These are phyloP conservation scores for Fusarium sp. DNA, from an alignment of 2,329 filamentous ascomycete genomes.

Conservation along the genomic window DNA sequence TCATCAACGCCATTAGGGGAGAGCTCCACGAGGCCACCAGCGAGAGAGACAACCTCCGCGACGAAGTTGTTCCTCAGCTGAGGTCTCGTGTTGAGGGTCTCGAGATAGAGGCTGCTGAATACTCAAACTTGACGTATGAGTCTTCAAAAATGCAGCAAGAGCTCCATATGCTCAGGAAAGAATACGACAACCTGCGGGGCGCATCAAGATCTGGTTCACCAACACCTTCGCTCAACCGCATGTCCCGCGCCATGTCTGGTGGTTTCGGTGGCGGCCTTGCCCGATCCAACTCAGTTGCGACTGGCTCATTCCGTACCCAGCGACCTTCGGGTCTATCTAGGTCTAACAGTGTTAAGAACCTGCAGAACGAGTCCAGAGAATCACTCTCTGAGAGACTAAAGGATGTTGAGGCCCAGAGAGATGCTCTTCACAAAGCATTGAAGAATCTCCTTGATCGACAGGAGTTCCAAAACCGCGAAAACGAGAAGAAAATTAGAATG, in stretches of 20 bases:
- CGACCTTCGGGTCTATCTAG: constrained; percentile 62
- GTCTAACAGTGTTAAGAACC: constrained; percentile 67
- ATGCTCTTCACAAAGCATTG: constrained; percentile 88
- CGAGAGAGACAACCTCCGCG: constrained; percentile 90
- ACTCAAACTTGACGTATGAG: constrained; percentile 80
- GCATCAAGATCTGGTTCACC: constrained; percentile 41
- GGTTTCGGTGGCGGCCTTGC: constrained; percentile 68
- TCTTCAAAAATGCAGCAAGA: constrained; percentile 89
- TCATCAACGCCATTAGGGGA: constrained; percentile 83
- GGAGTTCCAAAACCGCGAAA: constrained; percentile 84
- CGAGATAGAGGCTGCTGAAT: constrained; percentile 77
- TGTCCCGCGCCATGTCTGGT: constrained; percentile 51
- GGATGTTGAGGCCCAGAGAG: constrained; percentile 92
- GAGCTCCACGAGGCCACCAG: constrained; percentile 86
- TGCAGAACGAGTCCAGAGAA: constrained; percentile 69
- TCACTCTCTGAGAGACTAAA: constrained; percentile 83
- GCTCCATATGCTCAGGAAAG: constrained; percentile 74
- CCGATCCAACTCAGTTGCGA: constrained; percentile 75
- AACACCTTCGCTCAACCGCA: constrained; percentile 40
- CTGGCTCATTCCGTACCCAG: constrained; percentile 58
- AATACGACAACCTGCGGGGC: constrained; percentile 71
- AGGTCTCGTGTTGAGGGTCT: constrained; percentile 81
- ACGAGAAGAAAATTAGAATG: constrained; percentile 80
- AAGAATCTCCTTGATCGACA: constrained; percentile 88
- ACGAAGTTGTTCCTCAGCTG: constrained; percentile 86